Percentiles rank a stretch among this genome's conserved stretches.
Conservation (phyloP, 768 basidiomycete species). For the Sporobolomyces phaffii region DNA sequence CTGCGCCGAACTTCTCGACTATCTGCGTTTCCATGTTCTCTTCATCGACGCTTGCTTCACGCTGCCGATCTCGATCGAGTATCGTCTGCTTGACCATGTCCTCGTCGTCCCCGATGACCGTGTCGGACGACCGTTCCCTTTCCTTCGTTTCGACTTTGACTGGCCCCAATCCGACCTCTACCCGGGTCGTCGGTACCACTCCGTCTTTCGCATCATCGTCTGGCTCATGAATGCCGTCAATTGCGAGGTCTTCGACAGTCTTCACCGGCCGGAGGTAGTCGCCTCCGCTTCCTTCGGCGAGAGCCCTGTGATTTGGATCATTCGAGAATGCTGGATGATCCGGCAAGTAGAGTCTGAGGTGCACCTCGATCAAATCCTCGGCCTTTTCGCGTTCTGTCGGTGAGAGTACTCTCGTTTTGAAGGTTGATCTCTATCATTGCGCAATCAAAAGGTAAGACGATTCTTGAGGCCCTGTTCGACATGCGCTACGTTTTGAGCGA, state of each 20-base stretch:
- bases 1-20: not conserved
- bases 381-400: not conserved
- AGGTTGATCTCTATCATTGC: not conserved
- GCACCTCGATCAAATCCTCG: conserved; percentile 8
- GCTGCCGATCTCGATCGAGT: not conserved
- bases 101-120: not conserved
- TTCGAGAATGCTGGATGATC: too few relatives aligned
- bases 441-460: too few relatives aligned
- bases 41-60: not conserved
- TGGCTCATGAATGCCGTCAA: too few relatives aligned
- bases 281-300: too few relatives aligned
- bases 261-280: too few relatives aligned
- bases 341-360: conserved; percentile 19
- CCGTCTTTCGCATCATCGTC: too few relatives aligned
- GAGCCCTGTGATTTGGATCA: too few relatives aligned
- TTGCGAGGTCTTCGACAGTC: too few relatives aligned
- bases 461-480: too few relatives aligned
- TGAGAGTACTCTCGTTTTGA: not conserved
- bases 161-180: not conserved
- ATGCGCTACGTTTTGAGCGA: too few relatives aligned
- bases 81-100: not conserved
- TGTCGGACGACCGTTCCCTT: not conserved
- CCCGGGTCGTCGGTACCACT: not conserved
- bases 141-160: not conserved
- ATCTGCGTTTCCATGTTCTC: not conserved